phyloP scores from a whole-genome alignment of 2,329 filamentous ascomycete genomes.

The Microthyrium microscopicum region DNA sequence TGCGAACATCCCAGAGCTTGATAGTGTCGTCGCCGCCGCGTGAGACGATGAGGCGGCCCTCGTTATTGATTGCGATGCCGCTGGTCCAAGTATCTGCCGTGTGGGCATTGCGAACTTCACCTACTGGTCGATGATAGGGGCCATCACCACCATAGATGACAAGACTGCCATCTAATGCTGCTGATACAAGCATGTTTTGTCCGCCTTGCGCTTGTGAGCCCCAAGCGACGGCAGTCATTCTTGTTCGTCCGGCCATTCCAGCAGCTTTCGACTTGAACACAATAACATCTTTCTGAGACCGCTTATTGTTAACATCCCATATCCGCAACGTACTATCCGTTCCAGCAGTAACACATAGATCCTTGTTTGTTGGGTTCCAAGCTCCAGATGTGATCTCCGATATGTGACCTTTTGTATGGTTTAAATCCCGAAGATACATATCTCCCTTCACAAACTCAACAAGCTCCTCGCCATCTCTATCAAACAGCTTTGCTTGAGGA shows the following conservation, averaged over 20 bases:
- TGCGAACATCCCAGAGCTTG: conserved; percentile 92
- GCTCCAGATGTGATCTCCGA: conserved; percentile 78
- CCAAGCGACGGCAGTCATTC: conserved; percentile 91
- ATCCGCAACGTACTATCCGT: conserved; percentile 92
- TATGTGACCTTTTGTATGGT: conserved; percentile 93
- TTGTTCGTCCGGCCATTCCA: conserved; percentile 73
- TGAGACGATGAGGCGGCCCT: conserved; percentile 80
- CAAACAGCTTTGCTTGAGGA: conserved; percentile 77
- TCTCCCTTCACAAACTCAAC: conserved; percentile 92
- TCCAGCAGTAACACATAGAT: conserved; percentile 75
- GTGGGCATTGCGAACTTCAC: conserved; percentile 74
- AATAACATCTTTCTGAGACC: conserved; percentile 81
- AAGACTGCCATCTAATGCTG: conserved; percentile 76
- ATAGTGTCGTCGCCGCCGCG: conserved; percentile 82
- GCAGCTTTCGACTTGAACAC: conserved; percentile 89
- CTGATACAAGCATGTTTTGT: conserved; percentile 60
- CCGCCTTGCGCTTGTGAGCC: conserved; percentile 59
- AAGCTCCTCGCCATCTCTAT: conserved; percentile 69
- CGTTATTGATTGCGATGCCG: conserved; percentile 75
- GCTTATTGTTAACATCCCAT: conserved; percentile 88
- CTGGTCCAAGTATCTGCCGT: conserved; percentile 74
- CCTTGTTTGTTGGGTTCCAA: conserved; percentile 78
- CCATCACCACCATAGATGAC: conserved; percentile 87
- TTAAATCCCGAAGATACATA: conserved; percentile 95
- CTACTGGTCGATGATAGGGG: conserved; percentile 65